Conservation (phyloP, 169 alveolate genomes). For the Plasmodium vivax region DNA sequence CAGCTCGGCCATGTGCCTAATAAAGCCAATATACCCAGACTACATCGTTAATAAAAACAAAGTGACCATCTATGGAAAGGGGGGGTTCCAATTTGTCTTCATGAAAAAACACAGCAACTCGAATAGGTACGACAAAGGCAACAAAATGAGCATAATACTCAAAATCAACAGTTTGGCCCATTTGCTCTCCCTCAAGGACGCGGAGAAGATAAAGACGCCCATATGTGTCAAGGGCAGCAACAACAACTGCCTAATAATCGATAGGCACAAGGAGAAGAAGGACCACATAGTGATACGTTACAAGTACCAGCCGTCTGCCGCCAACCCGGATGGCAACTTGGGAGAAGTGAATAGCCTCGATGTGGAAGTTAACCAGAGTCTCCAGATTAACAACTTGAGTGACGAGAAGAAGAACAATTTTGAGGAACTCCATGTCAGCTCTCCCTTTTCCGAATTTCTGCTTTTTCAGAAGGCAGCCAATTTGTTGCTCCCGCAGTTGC, state of each 20-base stretch:
- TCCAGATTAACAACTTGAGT: slow-evolving; percentile 20
- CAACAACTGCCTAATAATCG: slow-evolving; percentile 50
- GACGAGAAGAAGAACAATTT: slow-evolving; percentile 41
- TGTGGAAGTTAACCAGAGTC: slow-evolving; percentile 31
- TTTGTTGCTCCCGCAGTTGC: slow-evolving; percentile 49
- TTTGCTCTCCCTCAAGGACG: slow-evolving; percentile 39
- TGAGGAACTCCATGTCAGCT: slow-evolving; percentile 68
- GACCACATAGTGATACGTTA: slow-evolving; percentile 68
- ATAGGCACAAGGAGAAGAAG: slow-evolving; percentile 61
- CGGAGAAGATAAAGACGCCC: slow-evolving; percentile 50
- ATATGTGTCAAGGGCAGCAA: slow-evolving; percentile 40
- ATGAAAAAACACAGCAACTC: slow-evolving; percentile 70
- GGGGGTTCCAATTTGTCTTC: slow-evolving; percentile 73
- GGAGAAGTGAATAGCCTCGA: slow-evolving; percentile 31
- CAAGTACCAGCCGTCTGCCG: slow-evolving; percentile 41
- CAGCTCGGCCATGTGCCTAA: slow-evolving; percentile 72
- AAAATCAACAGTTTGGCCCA: slow-evolving; percentile 56
- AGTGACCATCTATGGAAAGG: slow-evolving; percentile 67
- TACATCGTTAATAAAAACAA: slow-evolving; percentile 56
- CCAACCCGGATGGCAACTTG: slow-evolving; percentile 33
- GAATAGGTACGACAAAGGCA: slow-evolving; percentile 66
- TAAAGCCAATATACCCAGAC: slow-evolving; percentile 67
- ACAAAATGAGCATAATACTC: slow-evolving; percentile 55
- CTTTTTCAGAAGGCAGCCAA: slow-evolving; percentile 70
- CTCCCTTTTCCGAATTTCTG: slow-evolving; percentile 51